A percentile compares a stretch with the other conserved stretches of the same genome.
These are phyloP conservation scores for Zizania latifolia DNA, from an alignment of 176 grass and related monocot genomes.

Conservation along the genomic window DNA sequence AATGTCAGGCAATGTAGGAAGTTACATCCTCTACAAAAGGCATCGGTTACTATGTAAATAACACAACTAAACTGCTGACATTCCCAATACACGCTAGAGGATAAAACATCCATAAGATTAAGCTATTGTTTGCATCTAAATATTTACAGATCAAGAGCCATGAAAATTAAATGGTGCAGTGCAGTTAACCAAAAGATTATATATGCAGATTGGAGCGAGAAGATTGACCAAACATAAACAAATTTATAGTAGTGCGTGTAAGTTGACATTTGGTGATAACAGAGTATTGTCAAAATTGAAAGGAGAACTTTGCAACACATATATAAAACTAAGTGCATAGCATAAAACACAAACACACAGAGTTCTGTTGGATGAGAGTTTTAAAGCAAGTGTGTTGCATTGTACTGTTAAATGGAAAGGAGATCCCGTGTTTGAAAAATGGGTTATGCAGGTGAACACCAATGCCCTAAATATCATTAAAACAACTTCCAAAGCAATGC, in stretches of 20 bases:
- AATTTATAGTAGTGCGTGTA: neutral
- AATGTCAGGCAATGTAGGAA: too few species aligned
- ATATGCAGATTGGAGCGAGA: neutral
- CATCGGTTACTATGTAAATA: neutral
- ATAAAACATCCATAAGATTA: neutral
- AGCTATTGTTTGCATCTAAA: too few species aligned
- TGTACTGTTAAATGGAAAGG: too few species aligned
- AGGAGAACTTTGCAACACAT: too few species aligned
- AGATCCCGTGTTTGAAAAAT: too few species aligned
- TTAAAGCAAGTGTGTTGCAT: neutral
- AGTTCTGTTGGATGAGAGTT: neutral
- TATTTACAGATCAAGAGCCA: too few species aligned
- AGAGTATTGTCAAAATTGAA: neutral
- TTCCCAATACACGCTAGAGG: neutral
- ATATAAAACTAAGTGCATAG: too few species aligned
- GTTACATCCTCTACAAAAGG: neutral
- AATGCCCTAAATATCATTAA: too few species aligned
- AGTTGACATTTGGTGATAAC: neutral
- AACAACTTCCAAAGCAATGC: too few species aligned
- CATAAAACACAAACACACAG: too few species aligned
- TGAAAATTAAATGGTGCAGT: too few species aligned
- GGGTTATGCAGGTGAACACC: too few species aligned
- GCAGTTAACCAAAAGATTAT: neutral
- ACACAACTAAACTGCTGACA: neutral
- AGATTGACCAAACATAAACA: neutral